These are phyloP conservation scores for Oenanthe sinensis DNA, from an alignment of 129 eudicot species.

Conservation along the genomic window DNA sequence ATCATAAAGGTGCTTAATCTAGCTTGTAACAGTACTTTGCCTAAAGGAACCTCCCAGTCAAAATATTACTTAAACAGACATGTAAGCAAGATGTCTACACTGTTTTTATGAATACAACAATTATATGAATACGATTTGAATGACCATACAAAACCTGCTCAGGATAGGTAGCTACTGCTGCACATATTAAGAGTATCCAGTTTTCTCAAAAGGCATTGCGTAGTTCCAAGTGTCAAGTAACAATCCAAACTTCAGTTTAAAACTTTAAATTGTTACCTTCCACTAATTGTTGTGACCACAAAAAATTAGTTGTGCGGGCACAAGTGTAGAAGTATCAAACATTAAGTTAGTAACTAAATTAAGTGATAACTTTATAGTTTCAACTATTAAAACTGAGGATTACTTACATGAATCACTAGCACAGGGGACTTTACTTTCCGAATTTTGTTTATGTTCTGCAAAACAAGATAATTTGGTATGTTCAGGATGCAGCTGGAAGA, in stretches of 20 bases:
- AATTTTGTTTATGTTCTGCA: constrained; percentile 92
- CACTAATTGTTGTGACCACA: neutral
- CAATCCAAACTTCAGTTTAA: neutral
- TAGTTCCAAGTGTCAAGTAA: neutral
- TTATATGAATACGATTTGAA: neutral
- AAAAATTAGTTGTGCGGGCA: neutral
- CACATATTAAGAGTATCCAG: neutral
- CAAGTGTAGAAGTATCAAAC: neutral
- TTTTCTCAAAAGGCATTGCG: neutral
- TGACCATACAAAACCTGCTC: neutral
- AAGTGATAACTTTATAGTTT: neutral
- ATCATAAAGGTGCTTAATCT: neutral
- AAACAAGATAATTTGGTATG: constrained; percentile 12
- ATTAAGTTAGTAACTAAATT: neutral
- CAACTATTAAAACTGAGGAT: neutral
- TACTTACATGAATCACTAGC: constrained; percentile 94
- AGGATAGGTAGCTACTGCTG: neutral
- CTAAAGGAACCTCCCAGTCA: neutral
- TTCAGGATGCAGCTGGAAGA: constrained; percentile 4
- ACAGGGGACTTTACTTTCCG: constrained; percentile 86
- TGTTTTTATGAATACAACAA: neutral
- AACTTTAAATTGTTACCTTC: neutral
- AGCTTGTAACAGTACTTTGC: neutral
- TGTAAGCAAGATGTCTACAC: neutral
- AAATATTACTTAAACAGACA: neutral